These are phyloP conservation scores for Blastomyces emzantsi DNA, from an alignment of 2,329 filamentous ascomycete genomes.

Conservation along the genomic window DNA sequence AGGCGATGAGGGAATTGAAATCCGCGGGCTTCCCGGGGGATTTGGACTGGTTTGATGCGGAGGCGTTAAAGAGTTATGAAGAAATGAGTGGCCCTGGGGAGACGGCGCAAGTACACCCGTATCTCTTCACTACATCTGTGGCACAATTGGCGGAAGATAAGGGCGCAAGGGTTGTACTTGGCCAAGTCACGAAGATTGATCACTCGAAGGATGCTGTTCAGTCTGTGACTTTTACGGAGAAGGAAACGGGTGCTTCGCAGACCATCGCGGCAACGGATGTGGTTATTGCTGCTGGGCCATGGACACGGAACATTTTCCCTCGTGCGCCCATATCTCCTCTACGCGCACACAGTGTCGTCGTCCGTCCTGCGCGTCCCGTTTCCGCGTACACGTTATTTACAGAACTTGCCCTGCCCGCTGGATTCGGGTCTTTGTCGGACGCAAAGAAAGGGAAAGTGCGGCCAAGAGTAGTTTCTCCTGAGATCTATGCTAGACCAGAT, in stretches of 20 bases:
- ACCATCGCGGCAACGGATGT: conserved; percentile 51
- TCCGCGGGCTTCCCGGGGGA: conserved; percentile 61
- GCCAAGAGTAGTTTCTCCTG: conserved; percentile 62
- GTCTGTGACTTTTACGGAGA: conserved; percentile 54
- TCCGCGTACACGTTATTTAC: conserved; percentile 58
- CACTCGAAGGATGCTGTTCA: conserved; percentile 46
- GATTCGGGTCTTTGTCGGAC: conserved; percentile 46
- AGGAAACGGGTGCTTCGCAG: conserved; percentile 39
- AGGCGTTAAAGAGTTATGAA: conserved; percentile 60
- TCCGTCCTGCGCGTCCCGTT: conserved; percentile 46
- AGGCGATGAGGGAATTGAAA: conserved; percentile 43
- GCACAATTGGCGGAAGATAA: conserved; percentile 62
- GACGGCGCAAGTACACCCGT: conserved; percentile 90
- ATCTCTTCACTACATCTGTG: conserved; percentile 80
- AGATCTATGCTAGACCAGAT: conserved; percentile 87
- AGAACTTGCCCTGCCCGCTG: conserved; percentile 62
- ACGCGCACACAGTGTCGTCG: conserved; percentile 56
- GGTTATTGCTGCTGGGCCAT: conserved; percentile 53
- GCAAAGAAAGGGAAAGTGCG: conserved; percentile 39
- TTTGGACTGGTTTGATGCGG: conserved; percentile 72
- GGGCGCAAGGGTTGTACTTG: conserved; percentile 59
- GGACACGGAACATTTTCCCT: conserved; percentile 48
- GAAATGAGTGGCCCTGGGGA: conserved; percentile 73
- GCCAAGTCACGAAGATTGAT: conserved; percentile 60
- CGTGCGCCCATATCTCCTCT: conserved; percentile 49